Evolutionary conservation across 768 basidiomycete genomes (phyloP), one percentile per base, ranked within the genome.

Genomic region (Hygrophorus pudorinus): DNA sequence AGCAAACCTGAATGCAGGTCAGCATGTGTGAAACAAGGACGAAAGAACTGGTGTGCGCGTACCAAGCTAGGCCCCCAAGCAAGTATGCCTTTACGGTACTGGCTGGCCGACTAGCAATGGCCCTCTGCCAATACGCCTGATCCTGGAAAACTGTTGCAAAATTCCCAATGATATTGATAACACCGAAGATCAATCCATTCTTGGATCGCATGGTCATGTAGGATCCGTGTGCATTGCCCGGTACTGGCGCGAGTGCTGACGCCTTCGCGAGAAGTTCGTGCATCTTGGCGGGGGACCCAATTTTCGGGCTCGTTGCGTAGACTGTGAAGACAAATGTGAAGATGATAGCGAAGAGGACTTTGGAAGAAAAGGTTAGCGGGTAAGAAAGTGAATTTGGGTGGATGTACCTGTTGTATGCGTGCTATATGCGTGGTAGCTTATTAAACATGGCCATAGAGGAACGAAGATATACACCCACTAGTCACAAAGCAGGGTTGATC

Each of bases 71-170:
- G 2, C 91, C 92, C 35, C 92, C 93, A 6, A 91, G 70, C 3
- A 93, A 67, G 64, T 90, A 97, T 0, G 86, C 92, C 60, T 91
- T 92, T 47, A 93, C 90, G 10, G 84, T 85, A n/a, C 74, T 80
- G 1, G 77, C 80, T 0, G 89, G 90, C 12, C 80, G 67, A 48
- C 81, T 84, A 1, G 93, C 92, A 56, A 96, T 90, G 1, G 91
- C 91, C 10, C 89, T 75, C 56, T 91, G 88, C 81, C 87, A 94
- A 62, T 94, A 97, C 0, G 86, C 82, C 55, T 86, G 81, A 51
- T 74, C 72, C 49, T 72, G 67, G 56, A 72, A 74, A 4, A 73
- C 70, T 9, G 49, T 51, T 12, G 49, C 71, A 52, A 89, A 90
- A 59, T 91, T 90, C 2, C 90, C 88, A 44, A 86, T 79, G 51